Evolutionary conservation across 2,329 filamentous ascomycete species (phyloP), one percentile per base, ranked within the genome.

Genomic region (Fusarium metavorans): DNA sequence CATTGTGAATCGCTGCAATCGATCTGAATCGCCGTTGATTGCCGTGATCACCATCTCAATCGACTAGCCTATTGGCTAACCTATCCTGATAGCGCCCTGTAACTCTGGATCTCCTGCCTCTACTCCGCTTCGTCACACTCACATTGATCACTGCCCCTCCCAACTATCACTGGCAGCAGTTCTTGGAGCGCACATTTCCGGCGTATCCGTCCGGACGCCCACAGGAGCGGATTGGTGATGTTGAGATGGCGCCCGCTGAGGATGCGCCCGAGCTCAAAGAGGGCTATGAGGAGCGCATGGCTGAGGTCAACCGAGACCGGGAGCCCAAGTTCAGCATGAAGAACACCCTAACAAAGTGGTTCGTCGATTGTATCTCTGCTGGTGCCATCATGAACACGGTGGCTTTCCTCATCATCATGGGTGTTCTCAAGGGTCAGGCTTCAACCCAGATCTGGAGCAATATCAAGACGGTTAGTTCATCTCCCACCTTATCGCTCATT

Each of bases 161-260:
- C 60, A 90, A 89, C 72, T 90, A 88, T 75, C 81, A 88, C 65
- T 91, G 89, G 89, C 88, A 91, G 74, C 85, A 87, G 64, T 85
- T 85, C 34, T 84, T 91, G 34, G 89, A 91, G 79, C 82, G 83
- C 25, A 84, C 80, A 11, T 89, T 90, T 65, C 89, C 89, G 0
- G 87, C 87, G 0, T 84, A 85, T 72, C 80, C 76, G 13, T n/a
- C 70, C 0, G 34, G 43, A 35, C 63, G 32, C 3, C 70, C 62
- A 25, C 59, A 58, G 8, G 75, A 71, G 34, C 78, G 56, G 10
- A 39, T 75, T 2, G 64, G 58, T 1, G 80, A 82, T 30, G 67
- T 80, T 4, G 81, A 83, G 70, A 78, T 82, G 71, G 76, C 70
- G 50, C 77, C 74, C 6, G 75, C 76, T 13, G 78, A 79, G 39